phyloP scores from a whole-genome alignment of 2,329 filamentous ascomycete species.

The Colletotrichum cereale region DNA sequence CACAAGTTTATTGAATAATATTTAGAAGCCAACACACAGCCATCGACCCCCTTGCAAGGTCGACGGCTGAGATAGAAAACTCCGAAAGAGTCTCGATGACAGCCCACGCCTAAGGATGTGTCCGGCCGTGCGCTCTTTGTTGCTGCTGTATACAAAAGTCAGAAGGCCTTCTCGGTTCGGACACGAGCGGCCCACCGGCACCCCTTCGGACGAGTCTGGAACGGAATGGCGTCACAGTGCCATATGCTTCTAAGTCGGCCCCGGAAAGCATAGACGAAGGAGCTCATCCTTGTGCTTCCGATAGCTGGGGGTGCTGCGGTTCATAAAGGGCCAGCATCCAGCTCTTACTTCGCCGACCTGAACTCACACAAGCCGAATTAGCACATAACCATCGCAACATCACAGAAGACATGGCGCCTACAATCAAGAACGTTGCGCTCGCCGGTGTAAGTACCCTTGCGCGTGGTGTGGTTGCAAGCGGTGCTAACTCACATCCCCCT shows the following conservation, averaged over 20 bases:
- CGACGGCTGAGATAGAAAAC: background rate
- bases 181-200: background rate
- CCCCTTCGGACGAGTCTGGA: conserved; percentile 28
- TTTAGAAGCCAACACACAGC: too few relatives aligned
- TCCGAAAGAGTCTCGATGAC: background rate
- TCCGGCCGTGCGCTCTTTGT: conserved; percentile 2
- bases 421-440: conserved; percentile 54
- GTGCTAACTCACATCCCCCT: background rate
- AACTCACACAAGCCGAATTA: background rate
- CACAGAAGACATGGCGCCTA: conserved; percentile 25
- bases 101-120: background rate
- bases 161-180: background rate
- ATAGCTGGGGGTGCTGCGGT: background rate
- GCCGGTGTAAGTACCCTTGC: conserved; percentile 47
- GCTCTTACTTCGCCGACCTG: background rate
- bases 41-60: too few relatives aligned
- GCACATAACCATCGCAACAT: background rate
- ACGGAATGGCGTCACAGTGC: conserved; percentile 27
- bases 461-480: background rate
- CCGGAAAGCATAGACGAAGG: background rate
- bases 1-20: background rate
- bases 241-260: conserved; percentile 1
- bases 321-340: conserved; percentile 12
- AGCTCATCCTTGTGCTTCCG: background rate
- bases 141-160: background rate